Evolutionary conservation across 2,329 filamentous ascomycete species (phyloP).

Genomic region (Trichoderma koningiopsis): DNA sequence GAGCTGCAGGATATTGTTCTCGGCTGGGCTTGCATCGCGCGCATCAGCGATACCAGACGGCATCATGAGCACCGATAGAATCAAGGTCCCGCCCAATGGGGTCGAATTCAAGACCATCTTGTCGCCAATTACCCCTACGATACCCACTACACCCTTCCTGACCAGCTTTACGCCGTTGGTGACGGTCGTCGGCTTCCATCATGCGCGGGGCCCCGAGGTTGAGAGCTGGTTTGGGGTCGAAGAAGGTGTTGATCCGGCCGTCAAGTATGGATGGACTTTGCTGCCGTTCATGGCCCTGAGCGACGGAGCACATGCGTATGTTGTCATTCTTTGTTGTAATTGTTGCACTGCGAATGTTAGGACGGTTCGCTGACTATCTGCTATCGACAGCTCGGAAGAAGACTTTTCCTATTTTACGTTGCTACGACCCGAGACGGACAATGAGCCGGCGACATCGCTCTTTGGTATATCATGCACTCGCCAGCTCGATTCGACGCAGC

Average conservation of each 20-base stretch:
- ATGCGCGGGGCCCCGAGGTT: slow-evolving; percentile 86
- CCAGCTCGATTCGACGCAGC: slow-evolving; percentile 77
- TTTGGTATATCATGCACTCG: slow-evolving; percentile 96
- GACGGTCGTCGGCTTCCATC: slow-evolving; percentile 81
- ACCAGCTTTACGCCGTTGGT: slow-evolving; percentile 67
- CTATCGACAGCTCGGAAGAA: slow-evolving; percentile 68
- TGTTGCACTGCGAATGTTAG: background rate
- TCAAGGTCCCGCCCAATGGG: slow-evolving; percentile 30
- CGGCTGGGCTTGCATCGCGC: slow-evolving; percentile 18
- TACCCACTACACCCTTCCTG: slow-evolving; percentile 37
- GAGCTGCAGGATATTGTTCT: slow-evolving; percentile 25
- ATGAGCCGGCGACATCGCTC: slow-evolving; percentile 71
- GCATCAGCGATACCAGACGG: background rate
- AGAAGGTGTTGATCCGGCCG: slow-evolving; percentile 75
- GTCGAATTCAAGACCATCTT: slow-evolving; percentile 36
- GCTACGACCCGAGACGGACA: slow-evolving; percentile 60
- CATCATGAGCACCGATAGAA: slow-evolving; percentile 38
- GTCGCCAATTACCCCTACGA: slow-evolving; percentile 38
- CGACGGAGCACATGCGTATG: slow-evolving; percentile 91
- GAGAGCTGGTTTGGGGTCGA: slow-evolving; percentile 84
- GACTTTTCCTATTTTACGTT: slow-evolving; percentile 99
- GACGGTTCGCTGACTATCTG: slow-evolving; percentile 26
- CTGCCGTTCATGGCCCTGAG: slow-evolving; percentile 96
- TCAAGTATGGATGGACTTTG: slow-evolving; percentile 85
- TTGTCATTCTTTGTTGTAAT: slow-evolving; percentile 27